Evolutionary conservation across 345 rosid species (phyloP), one percentile per base, ranked within the genome.

Genomic region (Hibiscus trionum): DNA sequence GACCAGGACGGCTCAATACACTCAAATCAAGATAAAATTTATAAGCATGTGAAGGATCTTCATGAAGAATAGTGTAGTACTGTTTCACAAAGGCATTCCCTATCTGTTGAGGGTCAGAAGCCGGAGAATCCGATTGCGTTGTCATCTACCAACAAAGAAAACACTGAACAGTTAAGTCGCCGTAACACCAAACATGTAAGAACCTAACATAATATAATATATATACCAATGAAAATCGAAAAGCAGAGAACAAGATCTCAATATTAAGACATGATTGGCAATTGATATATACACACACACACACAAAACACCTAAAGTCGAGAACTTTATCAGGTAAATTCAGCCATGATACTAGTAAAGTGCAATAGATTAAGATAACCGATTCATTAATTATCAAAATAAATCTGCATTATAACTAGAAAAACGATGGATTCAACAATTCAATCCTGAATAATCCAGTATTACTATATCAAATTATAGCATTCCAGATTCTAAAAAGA

Each of bases 11-110:
- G 77, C 84, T 80, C 15, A 90, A 64, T 29, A 72, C 76, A 73
- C 96, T 90, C 0, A 66, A 64, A 61, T 88, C 94, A 15, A 79
- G 86, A 77, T 92, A 92, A 78, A 90, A 90, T 58, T 49, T 84
- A 65, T 85, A 83, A 58, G 80, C 91, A 17, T 74, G 55, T 0
- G 63, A 72, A 0, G 93, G 88, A 0, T 80, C 74, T n/a, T 75
- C 52, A 19, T 78, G 84, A 21, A 88, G 84, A 58, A 84, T 65
- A 71, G 60, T 69, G 68, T 90, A 92, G 62, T 88, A 92, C 53
- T 80, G 84, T 49, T 76, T 57, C 73, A 88, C 87, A 66, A 92
- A 92, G 58, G 81, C 84, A 72, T 86, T 82, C 68, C 92, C 96
- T 68, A 88, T 84, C 42, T 72, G 63, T 17, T 73, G 52, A 2